A percentile compares a stretch with the other conserved stretches of the same genome.
Evolutionary conservation across 2,329 filamentous ascomycete species (phyloP).

Genomic region (Pseudogymnoascus sp.): DNA sequence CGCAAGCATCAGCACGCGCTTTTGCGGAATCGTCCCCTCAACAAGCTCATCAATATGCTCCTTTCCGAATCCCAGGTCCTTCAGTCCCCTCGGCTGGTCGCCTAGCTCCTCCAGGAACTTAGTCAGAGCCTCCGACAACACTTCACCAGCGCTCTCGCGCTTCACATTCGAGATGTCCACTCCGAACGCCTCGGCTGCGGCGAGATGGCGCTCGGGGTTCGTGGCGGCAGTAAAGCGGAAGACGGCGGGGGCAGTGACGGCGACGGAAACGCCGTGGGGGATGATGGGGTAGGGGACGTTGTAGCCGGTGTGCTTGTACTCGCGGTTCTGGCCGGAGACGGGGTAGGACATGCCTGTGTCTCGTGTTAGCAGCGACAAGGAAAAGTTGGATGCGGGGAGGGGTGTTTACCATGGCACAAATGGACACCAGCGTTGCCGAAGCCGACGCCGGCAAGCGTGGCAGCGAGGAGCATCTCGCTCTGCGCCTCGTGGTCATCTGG

Average conservation of each 20-base stretch:
- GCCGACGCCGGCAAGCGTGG: conserved; percentile 87
- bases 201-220: conserved; percentile 85
- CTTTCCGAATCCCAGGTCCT: conserved; percentile 68
- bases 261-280: conserved; percentile 91
- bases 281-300: conserved; percentile 69
- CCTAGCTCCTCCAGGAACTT: conserved; percentile 76
- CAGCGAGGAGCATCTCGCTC: conserved; percentile 88
- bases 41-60: conserved; percentile 76
- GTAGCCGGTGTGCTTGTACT: conserved; percentile 86
- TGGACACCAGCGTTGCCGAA: conserved; percentile 98
- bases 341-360: conserved; percentile 82
- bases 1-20: conserved; percentile 81
- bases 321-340: conserved; percentile 88
- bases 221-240: conserved; percentile 88
- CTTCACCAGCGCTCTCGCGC: conserved; percentile 79
- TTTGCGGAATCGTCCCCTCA: conserved; percentile 90
- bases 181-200: conserved; percentile 83
- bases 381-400: too few species aligned
- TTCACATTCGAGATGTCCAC: conserved; percentile 84
- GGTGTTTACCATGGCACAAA: conserved; percentile 51
- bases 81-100: conserved; percentile 82
- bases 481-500: conserved; percentile 91
- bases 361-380: conserved; percentile 4
- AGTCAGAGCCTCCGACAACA: conserved; percentile 73
- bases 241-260: conserved; percentile 85